phyloP scores from a whole-genome alignment of 140 eudicot genomes.

The Oenanthe javanica region DNA sequence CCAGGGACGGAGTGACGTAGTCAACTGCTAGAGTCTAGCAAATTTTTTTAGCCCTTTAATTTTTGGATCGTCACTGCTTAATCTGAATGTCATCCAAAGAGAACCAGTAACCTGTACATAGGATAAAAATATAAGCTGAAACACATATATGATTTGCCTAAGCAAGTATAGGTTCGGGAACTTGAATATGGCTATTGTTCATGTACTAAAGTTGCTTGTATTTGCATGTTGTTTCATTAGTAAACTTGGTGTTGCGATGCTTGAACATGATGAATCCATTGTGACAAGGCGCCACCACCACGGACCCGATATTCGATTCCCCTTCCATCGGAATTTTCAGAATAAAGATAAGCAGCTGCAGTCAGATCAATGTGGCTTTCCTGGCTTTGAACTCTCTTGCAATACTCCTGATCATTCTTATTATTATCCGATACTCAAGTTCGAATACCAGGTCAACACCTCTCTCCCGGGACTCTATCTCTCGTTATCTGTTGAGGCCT shows the following conservation, averaged over 20 bases:
- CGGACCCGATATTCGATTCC: neutral
- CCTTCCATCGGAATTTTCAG: neutral
- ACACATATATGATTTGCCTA: too few species aligned
- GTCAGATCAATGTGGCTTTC: neutral
- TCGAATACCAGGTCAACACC: neutral
- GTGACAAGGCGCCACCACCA: neutral
- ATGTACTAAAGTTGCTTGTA: neutral
- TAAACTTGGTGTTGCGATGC: neutral
- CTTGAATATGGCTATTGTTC: neutral
- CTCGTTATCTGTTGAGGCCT: neutral
- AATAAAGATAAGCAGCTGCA: neutral
- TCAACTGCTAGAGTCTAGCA: too few species aligned
- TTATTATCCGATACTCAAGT: neutral
- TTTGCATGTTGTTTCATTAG: neutral
- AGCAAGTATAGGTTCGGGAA: too few species aligned
- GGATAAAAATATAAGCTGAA: too few species aligned
- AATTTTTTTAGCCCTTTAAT: too few species aligned
- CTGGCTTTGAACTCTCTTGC: constrained; percentile 9
- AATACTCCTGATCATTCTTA: too few species aligned
- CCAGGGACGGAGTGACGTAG: too few species aligned
- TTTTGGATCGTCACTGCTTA: too few species aligned
- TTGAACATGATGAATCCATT: neutral
- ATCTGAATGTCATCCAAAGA: too few species aligned
- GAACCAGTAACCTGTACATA: too few species aligned
- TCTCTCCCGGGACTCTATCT: neutral